These are phyloP conservation scores for Cyberlindnera japonica DNA, from an alignment of 805 yeast genomes.

Conservation along the genomic window DNA sequence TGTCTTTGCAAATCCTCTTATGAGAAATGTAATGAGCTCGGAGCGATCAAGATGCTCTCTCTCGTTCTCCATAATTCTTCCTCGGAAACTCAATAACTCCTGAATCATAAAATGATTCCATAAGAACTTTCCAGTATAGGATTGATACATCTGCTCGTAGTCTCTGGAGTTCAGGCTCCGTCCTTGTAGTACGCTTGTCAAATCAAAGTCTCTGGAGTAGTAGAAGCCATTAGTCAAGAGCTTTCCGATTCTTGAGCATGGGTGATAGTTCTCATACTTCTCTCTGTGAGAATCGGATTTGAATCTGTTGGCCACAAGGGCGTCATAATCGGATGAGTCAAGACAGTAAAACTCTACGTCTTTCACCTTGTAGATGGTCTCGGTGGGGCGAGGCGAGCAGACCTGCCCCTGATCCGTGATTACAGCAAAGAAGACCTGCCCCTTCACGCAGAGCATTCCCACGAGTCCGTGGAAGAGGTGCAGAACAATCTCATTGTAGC, in stretches of 20 bases:
- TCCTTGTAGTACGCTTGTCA: slow-evolving; percentile 75
- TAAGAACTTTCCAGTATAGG: slow-evolving; percentile 74
- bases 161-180: slow-evolving; percentile 47
- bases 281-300: slow-evolving; percentile 24
- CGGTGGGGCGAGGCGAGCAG: slow-evolving; percentile 56
- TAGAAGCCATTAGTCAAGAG: slow-evolving; percentile 81
- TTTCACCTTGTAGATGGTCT: slow-evolving; percentile 49
- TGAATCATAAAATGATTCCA: slow-evolving; percentile 88
- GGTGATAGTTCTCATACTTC: slow-evolving; percentile 54
- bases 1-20: slow-evolving; percentile 91
- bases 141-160: slow-evolving; percentile 35
- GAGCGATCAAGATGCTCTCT: slow-evolving; percentile 59
- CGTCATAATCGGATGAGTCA: slow-evolving; percentile 52
- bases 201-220: slow-evolving; percentile 84
- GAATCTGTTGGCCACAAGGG: slow-evolving; percentile 23
- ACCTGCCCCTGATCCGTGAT: slow-evolving; percentile 51
- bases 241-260: slow-evolving; percentile 73
- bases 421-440: slow-evolving; percentile 52
- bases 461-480: slow-evolving; percentile 49
- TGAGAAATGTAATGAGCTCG: slow-evolving; percentile 73
- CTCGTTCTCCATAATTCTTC: slow-evolving; percentile 58
- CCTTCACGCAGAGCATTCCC: slow-evolving; percentile 57
- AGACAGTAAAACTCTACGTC: slow-evolving; percentile 65
- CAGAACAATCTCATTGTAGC: slow-evolving; percentile 37
- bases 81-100: slow-evolving; percentile 69